Evolutionary conservation across 345 rosid genomes (phyloP), one percentile per base, ranked within the genome.

Genomic region (Nasturtium officinale): DNA sequence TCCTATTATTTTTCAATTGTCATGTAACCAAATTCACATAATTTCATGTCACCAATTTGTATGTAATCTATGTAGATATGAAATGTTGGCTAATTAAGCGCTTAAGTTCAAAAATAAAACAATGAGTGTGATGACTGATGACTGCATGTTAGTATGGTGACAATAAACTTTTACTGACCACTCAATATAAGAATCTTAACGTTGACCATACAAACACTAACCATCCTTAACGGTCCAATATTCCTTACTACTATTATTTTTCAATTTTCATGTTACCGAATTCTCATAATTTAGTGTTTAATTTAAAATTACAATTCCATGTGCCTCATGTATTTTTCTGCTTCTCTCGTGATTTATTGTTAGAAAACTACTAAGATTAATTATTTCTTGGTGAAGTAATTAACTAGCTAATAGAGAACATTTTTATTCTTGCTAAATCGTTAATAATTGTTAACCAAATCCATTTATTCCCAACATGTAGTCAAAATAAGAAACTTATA

Each of bases 311-410:
- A 7, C 13, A 54, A 62, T 37, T 69, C 58, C 80, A 77, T 77
- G 72, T 77, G 80, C 61, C 67, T 63, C 80, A 63, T 77, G 80
- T 70, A 76, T 70, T 76, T 76, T 70, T 77, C 76, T 48, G 67
- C 61, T 56, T 56, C 76, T 70, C 37, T 38, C 59, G 33, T 48
- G 45, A 55, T 45, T 45, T 25, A 59, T 11, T 61, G 18, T 61
- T 63, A 52, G 32, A 45, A 45, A 61, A 52, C 38, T 66, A 58
- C 11, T 23, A 45, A 38, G 33, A 38, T 21, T 53, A 55, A 55
- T 77, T 70, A 63, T 70, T 63, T 57, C 30, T 69, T 28, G 38
- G 11, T 63, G 52, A 69, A 37, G 66, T 70, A 55, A 62, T 55
- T 35, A 29, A 13, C 52, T 20, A 38, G 37, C 58, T 54, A 56